phyloP scores from a whole-genome alignment of 768 basidiomycete genomes.

The Tricholoma furcatifolium region DNA sequence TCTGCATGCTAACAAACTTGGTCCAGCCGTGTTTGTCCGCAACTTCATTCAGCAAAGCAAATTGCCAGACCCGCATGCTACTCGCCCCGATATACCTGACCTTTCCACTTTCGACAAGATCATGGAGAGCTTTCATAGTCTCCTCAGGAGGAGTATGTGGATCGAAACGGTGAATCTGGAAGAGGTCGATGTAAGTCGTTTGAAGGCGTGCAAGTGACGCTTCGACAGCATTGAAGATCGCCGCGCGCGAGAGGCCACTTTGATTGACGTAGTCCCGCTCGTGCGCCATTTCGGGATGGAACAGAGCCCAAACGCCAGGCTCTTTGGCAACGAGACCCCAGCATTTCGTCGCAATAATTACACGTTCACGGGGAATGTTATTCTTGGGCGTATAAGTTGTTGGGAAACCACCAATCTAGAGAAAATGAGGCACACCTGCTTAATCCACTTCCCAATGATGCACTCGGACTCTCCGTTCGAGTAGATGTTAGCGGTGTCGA shows the following conservation, averaged over 20 bases:
- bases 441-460: neutral
- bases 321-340: conserved; percentile 3
- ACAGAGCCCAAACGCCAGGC: neutral
- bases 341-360: conserved; percentile 6
- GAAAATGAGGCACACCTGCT: neutral
- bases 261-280: conserved; percentile 19
- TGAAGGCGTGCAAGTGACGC: conserved; percentile 28
- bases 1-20: conserved; percentile 54
- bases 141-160: conserved; percentile 31
- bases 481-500: too few species aligned
- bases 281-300: neutral
- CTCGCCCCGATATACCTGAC: conserved; percentile 50
- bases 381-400: neutral
- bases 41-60: conserved; percentile 41
- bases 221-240: conserved; percentile 32
- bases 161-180: conserved; percentile 44
- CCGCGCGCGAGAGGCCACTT: conserved; percentile 17
- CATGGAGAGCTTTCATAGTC: conserved; percentile 47
- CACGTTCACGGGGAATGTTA: conserved; percentile 7
- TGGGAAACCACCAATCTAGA: neutral
- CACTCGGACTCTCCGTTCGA: too few species aligned
- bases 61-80: conserved; percentile 45
- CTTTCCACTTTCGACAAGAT: conserved; percentile 37
- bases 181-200: conserved; percentile 28
- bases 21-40: conserved; percentile 46